A percentile compares a stretch with the other conserved stretches of the same genome.
phyloP scores from a whole-genome alignment of 1,284 basidiomycete species.

The Phellopilus nigrolimitatus region DNA sequence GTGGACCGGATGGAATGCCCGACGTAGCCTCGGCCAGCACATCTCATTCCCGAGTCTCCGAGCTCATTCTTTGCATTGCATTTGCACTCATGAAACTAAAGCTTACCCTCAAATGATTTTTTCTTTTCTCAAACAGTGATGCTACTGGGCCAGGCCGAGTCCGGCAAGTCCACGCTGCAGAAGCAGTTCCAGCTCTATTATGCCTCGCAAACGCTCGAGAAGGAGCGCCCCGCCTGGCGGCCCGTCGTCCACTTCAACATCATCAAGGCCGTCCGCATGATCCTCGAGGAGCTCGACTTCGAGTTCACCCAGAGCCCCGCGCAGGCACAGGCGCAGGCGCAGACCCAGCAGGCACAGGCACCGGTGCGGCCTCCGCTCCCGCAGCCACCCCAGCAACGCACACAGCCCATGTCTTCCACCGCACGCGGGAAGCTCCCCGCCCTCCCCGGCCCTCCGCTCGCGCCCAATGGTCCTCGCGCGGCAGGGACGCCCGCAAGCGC shows the following conservation, averaged over 20 bases:
- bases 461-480: too few relatives aligned
- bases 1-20: too few relatives aligned
- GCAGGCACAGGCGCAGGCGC: conserved; percentile 8
- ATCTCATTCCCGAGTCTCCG: too few relatives aligned
- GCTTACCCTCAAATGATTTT: conserved; percentile 3
- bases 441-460: conserved; percentile 6
- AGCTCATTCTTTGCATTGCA: not conserved
- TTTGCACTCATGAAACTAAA: not conserved
- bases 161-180: conserved; percentile 73
- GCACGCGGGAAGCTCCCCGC: conserved; percentile 19
- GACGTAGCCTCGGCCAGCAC: too few relatives aligned
- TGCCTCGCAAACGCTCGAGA: conserved; percentile 61
- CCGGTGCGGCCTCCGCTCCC: too few relatives aligned
- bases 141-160: conserved; percentile 74
- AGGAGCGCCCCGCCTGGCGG: conserved; percentile 67
- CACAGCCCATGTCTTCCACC: conserved; percentile 14
- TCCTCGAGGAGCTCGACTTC: conserved; percentile 66
- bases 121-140: conserved; percentile 28
- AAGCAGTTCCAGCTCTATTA: conserved; percentile 81
- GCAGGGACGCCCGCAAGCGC: too few relatives aligned
- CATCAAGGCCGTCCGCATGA: conserved; percentile 71
- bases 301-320: conserved; percentile 37
- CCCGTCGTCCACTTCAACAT: conserved; percentile 78
- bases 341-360: too few relatives aligned
- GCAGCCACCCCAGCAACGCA: conserved; percentile 28